Evolutionary conservation across 306 rosid species (phyloP), one percentile per base, ranked within the genome.

Genomic region (Quillaja saponaria): DNA sequence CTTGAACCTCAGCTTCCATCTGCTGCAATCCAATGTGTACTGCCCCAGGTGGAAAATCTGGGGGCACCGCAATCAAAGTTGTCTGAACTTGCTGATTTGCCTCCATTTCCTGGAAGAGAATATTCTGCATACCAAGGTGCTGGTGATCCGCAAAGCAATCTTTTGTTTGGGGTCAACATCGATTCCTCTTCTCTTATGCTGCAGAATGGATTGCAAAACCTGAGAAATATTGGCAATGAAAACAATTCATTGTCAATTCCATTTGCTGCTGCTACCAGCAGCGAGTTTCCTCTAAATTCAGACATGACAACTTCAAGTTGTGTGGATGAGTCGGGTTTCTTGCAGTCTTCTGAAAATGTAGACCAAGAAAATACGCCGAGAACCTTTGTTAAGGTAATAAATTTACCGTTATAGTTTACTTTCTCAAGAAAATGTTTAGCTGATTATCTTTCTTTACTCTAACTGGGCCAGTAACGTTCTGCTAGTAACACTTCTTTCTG

Each of bases 41-140:
- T 76, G 63, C 73, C 95, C 37, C 87, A 74, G 69, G 85, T 76
- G 58, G 87, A 79, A 63, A 82, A 73, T 66, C 55, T 79, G 71
- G 85, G 83, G 16, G 35, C 81, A 49, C 67, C 81, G 15, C 83
- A 64, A 64, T 49, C 84, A 76, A 62, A 37, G 74, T 68, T 80
- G 78, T 46, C 87, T 63, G 69, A 80, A 66, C 75, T 55, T 58
- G 53, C 85, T 66, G 81, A 80, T 10, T 73, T 90, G 71, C 95
- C 96, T 19, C 95, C 96, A 18, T 86, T 90, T 86, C 90, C 95
- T 31, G 95, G 95, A 49, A 78, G 95, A 74, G 96, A 84, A 58
- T 88, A 81, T 81, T 60, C 89, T 15, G 71, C 83, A 50, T 86
- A 86, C 71, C 91, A 82, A 72, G 88, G 75, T 69, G 87, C 86